Evolutionary conservation across 257 asterid genomes (phyloP).

Genomic region (Capsicum chinense): DNA sequence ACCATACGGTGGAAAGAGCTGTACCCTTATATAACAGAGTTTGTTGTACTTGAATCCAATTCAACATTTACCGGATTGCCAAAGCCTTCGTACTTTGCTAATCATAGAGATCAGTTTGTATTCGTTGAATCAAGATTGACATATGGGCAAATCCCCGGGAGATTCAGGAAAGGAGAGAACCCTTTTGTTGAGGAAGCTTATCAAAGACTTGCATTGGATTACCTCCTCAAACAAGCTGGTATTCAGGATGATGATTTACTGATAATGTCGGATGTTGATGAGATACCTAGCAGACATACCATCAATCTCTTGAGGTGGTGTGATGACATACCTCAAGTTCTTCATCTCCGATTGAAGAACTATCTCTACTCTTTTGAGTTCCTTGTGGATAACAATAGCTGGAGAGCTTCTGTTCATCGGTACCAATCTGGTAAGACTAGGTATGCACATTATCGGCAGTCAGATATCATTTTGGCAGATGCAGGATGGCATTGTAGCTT

Average conservation of each 20-base stretch:
- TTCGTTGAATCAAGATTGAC: slow-evolving; percentile 71
- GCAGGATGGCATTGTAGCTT: slow-evolving; percentile 93
- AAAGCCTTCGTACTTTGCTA: slow-evolving; percentile 61
- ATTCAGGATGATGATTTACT: slow-evolving; percentile 79
- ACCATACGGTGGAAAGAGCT: slow-evolving; percentile 81
- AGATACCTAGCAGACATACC: slow-evolving; percentile 78
- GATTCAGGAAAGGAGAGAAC: slow-evolving; percentile 73
- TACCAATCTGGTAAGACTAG: slow-evolving; percentile 76
- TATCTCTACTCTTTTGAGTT: slow-evolving; percentile 82
- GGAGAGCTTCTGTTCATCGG: slow-evolving; percentile 82
- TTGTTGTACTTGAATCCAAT: slow-evolving; percentile 79
- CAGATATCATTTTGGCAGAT: slow-evolving; percentile 66
- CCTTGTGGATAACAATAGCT: slow-evolving; percentile 70
- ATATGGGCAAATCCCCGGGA: slow-evolving; percentile 78
- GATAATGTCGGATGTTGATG: slow-evolving; percentile 84
- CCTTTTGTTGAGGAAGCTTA: slow-evolving; percentile 88
- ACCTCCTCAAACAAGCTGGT: slow-evolving; percentile 80
- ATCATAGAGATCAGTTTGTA: slow-evolving; percentile 56
- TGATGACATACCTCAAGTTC: slow-evolving; percentile 65
- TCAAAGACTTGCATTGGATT: slow-evolving; percentile 79
- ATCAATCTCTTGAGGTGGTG: slow-evolving; percentile 87
- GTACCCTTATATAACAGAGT: slow-evolving; percentile 70
- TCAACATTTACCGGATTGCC: slow-evolving; percentile 83
- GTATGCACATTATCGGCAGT: slow-evolving; percentile 82
- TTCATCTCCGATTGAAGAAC: slow-evolving; percentile 77